These are phyloP conservation scores for Mycosarcoma mackinlayi DNA, from an alignment of 1,284 basidiomycete species.

Conservation along the genomic window DNA sequence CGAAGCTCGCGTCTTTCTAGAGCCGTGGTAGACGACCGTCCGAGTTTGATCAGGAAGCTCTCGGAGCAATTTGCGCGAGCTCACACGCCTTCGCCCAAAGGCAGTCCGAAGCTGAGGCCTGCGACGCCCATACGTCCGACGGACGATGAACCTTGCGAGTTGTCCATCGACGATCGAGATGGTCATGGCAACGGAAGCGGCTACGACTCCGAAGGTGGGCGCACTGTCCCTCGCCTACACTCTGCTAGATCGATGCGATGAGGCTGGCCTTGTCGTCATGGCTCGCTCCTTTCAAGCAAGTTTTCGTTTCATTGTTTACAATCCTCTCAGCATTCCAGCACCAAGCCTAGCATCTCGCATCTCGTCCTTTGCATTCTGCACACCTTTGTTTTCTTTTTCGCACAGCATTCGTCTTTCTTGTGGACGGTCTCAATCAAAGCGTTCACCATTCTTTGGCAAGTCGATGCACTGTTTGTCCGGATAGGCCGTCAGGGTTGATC, in stretches of 20 bases:
- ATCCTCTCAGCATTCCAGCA: not conserved
- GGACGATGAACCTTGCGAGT: constrained; percentile 14
- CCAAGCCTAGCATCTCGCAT: constrained; percentile 3
- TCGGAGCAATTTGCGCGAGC: constrained; percentile 35
- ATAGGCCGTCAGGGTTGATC: too few species aligned
- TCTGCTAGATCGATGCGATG: constrained; percentile 22
- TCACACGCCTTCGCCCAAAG: constrained; percentile 25
- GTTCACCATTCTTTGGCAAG: too few species aligned
- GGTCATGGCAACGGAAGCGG: not conserved
- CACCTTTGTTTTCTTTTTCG: not conserved
- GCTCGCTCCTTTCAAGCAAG: not conserved
- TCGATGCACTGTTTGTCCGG: too few species aligned
- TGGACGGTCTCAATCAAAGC: not conserved
- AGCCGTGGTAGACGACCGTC: constrained; percentile 6
- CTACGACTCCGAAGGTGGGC: not conserved
- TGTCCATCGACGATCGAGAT: constrained; percentile 9
- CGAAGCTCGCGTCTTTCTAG: not conserved
- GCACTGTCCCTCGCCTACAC: too few species aligned
- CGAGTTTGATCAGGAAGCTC: constrained; percentile 34
- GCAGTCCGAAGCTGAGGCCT: constrained; percentile 25
- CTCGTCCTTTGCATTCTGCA: not conserved
- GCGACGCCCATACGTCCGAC: not conserved
- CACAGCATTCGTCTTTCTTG: not conserved
- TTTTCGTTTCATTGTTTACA: not conserved
- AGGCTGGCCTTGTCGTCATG: not conserved